These are phyloP conservation scores for Cryptomeria japonica DNA, from an alignment of 75 land plant genomes.

Conservation along the genomic window DNA sequence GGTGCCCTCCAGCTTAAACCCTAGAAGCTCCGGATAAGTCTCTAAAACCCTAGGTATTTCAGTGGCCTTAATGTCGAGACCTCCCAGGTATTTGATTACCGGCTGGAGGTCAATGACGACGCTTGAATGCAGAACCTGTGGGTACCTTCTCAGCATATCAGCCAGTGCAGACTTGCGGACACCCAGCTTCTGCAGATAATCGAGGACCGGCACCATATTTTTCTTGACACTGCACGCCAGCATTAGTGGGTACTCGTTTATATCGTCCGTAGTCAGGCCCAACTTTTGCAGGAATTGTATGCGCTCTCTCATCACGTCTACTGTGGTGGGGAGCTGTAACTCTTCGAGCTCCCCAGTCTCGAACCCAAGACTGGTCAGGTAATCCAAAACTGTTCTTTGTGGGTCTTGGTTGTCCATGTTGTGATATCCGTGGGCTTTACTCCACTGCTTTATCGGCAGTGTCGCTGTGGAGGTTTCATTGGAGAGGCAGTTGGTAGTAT, in stretches of 20 bases:
- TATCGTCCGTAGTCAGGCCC: conserved; percentile 71
- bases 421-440: background rate
- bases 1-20: conserved; percentile 87
- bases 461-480: background rate
- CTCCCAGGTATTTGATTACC: conserved; percentile 71
- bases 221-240: conserved; percentile 92
- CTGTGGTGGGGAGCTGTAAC: conserved; percentile 68
- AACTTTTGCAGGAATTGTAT: conserved; percentile 75
- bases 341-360: conserved; percentile 78
- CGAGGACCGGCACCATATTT: conserved; percentile 84
- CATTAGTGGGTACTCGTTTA: conserved; percentile 76
- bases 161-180: conserved; percentile 55
- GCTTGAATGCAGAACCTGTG: conserved; percentile 82
- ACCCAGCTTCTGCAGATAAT: conserved; percentile 76
- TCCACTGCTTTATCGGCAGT: background rate
- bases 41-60: conserved; percentile 71
- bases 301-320: conserved; percentile 78
- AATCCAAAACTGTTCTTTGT: conserved; percentile 45
- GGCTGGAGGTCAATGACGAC: conserved; percentile 78
- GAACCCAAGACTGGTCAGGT: conserved; percentile 53
- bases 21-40: conserved; percentile 79
- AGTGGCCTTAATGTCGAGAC: conserved; percentile 65
- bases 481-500: background rate
- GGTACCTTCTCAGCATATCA: conserved; percentile 63
- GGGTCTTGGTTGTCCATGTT: background rate